Base-by-base conservation (phyloP, 208 protist genomes). In the Trypanosoma melophagium region DNA sequence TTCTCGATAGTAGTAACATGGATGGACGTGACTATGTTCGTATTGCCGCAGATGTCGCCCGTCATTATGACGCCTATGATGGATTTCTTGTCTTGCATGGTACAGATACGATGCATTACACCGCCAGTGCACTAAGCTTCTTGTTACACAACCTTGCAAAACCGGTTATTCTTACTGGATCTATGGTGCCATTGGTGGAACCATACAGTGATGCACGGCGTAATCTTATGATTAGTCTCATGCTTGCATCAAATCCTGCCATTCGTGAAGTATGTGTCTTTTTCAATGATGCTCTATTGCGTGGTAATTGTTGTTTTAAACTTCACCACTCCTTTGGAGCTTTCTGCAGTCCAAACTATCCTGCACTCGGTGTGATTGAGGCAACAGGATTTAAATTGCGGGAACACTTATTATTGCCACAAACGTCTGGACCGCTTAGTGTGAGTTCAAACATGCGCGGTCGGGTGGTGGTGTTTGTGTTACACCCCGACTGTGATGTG, bases 21-120 rank as follows among this genome's bases (percentile, higher is more conserved):
- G 64, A 71, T 58, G 50, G 74, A 0, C 24, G 28, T n/a, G 77
- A 94, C 51, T 97, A 96, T 82, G 28, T 93, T 13, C 73, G 73
- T 19, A 94, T 98, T 62, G 91, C 86, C 14, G 42, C 53, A 0
- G 87, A 92, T 55, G 60, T 98, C 10, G 59, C 71, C 19, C 31
- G 35, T 14, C 54, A 97, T 70, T 98, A 98, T 68, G 66, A 96
- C 42, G 40, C 72, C 22, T 99, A 98, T 80, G 96, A 99, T 76
- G 97, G 96, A 12, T 99, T 99, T 70, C 92, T 99, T 38, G 75
- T 99, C 31, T 73, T 98, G 7, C 93, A 98, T 64, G 97, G 98
- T 45, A 99, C 97, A 7, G 98, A 99, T 80, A 99, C 98, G 5
- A 97, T 99, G 95, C 84, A 97, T 47, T 99, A 98, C 82, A 98